These are phyloP conservation scores for Xylaria sp. DNA, from an alignment of 2,329 filamentous ascomycete genomes.

Conservation along the genomic window DNA sequence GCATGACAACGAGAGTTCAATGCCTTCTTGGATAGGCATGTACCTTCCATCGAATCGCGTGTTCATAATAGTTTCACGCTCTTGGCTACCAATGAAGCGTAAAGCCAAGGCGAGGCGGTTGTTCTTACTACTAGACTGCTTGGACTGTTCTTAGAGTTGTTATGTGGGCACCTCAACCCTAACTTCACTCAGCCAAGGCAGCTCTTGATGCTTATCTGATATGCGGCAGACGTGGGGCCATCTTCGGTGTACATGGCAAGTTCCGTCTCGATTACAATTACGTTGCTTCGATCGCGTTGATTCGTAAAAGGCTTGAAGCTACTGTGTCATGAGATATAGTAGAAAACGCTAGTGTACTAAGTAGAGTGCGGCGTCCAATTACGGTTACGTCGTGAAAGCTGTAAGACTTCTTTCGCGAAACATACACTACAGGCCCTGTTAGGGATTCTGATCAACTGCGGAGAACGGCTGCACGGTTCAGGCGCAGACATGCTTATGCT, in stretches of 20 bases:
- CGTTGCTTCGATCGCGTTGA: background rate
- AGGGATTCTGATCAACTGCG: background rate
- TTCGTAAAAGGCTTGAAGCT: background rate
- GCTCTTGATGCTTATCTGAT: background rate
- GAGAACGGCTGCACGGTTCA: slow-evolving; percentile 5
- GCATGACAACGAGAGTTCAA: background rate
- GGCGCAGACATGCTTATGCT: slow-evolving; percentile 1
- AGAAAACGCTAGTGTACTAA: background rate
- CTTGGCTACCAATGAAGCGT: slow-evolving; percentile 2
- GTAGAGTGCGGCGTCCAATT: background rate
- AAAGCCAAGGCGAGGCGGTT: background rate
- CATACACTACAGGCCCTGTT: background rate
- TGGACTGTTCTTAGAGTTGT: background rate
- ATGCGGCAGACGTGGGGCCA: background rate
- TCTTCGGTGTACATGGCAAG: slow-evolving; percentile 1
- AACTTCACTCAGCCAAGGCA: background rate
- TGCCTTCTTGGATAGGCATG: background rate
- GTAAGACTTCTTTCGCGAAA: slow-evolving; percentile 9
- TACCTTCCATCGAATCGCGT: background rate
- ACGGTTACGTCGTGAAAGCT: background rate
- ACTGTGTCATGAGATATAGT: background rate
- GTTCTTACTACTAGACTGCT: background rate
- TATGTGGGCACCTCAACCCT: background rate
- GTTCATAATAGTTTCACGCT: background rate
- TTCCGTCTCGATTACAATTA: background rate